Evolutionary conservation across 1,284 basidiomycete genomes (phyloP).

Genomic region (Boletus sp.): DNA sequence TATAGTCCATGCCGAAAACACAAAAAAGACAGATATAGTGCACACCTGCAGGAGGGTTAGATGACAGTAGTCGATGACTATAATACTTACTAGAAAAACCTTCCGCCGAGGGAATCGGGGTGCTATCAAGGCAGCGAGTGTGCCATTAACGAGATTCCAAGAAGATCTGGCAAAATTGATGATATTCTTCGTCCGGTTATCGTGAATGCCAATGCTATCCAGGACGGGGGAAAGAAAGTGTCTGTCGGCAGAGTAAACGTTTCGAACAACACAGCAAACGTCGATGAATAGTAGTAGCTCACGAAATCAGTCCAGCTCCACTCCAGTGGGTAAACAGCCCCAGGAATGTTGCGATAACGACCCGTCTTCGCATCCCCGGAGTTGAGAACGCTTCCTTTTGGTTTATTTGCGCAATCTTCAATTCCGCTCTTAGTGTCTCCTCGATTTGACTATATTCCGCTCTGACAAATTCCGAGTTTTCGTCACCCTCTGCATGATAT

Average conservation of each 20-base stretch:
- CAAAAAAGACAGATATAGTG: conserved; percentile 16
- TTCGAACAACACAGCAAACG: too few relatives aligned
- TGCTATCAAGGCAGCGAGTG: conserved; percentile 10
- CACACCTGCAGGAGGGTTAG: conserved; percentile 7
- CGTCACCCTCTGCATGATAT: too few relatives aligned
- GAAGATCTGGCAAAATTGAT: neutral
- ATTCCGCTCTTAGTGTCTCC: conserved; percentile 37
- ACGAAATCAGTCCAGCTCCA: conserved; percentile 17
- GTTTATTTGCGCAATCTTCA: too few relatives aligned
- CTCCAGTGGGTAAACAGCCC: conserved; percentile 53
- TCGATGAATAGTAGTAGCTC: too few relatives aligned
- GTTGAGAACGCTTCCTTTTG: too few relatives aligned
- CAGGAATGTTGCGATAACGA: conserved; percentile 25
- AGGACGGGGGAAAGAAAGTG: conserved; percentile 20
- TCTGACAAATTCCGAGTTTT: conserved; percentile 25
- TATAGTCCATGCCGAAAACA: conserved; percentile 20
- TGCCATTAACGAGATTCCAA: conserved; percentile 16
- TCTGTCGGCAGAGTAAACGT: conserved; percentile 9
- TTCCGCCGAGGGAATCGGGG: conserved; percentile 21
- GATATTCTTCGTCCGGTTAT: conserved; percentile 10
- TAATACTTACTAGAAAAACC: conserved; percentile 16
- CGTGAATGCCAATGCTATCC: conserved; percentile 23
- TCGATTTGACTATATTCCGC: conserved; percentile 22
- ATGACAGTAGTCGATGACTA: too few relatives aligned
- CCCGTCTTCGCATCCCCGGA: too few relatives aligned